phyloP scores from a whole-genome alignment of 1,284 basidiomycete genomes.

The Microbotryomycetes sp. region DNA sequence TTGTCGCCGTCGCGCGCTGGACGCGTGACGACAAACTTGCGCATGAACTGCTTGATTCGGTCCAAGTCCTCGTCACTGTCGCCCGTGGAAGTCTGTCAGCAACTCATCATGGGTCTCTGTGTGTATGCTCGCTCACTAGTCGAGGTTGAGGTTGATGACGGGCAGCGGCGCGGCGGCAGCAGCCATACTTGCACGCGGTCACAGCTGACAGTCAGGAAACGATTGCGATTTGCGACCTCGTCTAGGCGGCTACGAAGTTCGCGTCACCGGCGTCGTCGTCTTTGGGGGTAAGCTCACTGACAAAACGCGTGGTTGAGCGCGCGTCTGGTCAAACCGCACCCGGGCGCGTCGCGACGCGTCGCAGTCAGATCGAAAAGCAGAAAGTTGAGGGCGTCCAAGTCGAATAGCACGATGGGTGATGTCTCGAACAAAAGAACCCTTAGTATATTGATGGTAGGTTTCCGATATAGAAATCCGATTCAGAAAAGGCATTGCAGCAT shows the following conservation, averaged over 20 bases:
- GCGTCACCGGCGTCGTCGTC: neutral
- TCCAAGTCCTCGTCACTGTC: slow-evolving; percentile 49
- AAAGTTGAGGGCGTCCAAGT: too few relatives aligned
- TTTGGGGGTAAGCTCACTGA: neutral
- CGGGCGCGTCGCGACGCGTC: neutral
- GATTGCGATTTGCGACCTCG: neutral
- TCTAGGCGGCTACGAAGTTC: neutral
- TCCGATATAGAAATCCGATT: too few relatives aligned
- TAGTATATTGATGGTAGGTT: too few relatives aligned
- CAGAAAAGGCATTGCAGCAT: too few relatives aligned
- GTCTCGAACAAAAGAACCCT: too few relatives aligned
- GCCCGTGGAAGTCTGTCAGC: slow-evolving; percentile 17
- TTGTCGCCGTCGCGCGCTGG: slow-evolving; percentile 33
- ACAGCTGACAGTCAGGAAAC: neutral
- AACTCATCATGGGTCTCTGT: neutral
- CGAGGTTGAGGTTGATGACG: slow-evolving; percentile 48
- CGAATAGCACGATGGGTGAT: too few relatives aligned
- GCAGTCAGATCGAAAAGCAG: too few relatives aligned
- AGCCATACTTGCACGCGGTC: neutral
- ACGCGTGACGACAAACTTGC: slow-evolving; percentile 48
- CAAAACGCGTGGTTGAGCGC: neutral
- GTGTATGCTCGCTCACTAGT: slow-evolving; percentile 43
- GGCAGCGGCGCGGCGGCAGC: slow-evolving; percentile 41
- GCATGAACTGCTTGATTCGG: slow-evolving; percentile 61
- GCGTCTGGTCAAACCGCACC: too few relatives aligned